Base-by-base conservation (phyloP, 129 eudicot species). In the Centrapalus pauciflorus region DNA sequence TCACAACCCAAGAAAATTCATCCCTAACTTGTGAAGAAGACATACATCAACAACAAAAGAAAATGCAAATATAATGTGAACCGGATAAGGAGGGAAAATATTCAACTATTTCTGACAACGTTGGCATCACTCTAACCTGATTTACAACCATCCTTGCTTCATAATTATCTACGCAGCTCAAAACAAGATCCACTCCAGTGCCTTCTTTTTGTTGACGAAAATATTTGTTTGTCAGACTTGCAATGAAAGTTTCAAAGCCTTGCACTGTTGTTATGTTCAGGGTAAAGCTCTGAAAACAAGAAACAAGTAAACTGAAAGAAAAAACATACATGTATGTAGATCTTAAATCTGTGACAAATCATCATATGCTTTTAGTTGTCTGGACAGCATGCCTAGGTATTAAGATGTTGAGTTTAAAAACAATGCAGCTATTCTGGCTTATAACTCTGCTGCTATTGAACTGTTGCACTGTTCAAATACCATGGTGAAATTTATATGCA, bases 81-180 rank as follows among this genome's bases (percentile, higher is more conserved):
- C 30, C n/a, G 60, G 16, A 54, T 54, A 25, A 54, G 5, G 5
- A 38, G n/a, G 55, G 58, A 12, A 23, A 7, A 40, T 3, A 11
- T 23, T 62, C 4, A 17, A 43, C 7, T 23, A 7, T 8, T 7
- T 11, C 27, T 19, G 61, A 17, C 16, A 64, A 29, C 7, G 12
- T 34, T 40, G 54, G 28, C 19, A 19, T n/a, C 19, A 27, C 33
- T 68, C 76, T 81, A 41, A 93, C 98, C 98, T 93, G 98, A 84
- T 93, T 93, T 67, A 93, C 98, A 26, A 93, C 98, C 98, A 93
- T 93, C 76, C 98, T 79, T 61, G 98, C 98, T 80, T 93, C 98
- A 30, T 93, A 93, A 82, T 93, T 93, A 80, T 93, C 98, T 12
- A 93, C 98, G 54, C 98, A 93, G 74, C 98, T 93, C 61, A 93